Conservation (phyloP, 345 rosid species). For the Boechera divaricarpa region DNA sequence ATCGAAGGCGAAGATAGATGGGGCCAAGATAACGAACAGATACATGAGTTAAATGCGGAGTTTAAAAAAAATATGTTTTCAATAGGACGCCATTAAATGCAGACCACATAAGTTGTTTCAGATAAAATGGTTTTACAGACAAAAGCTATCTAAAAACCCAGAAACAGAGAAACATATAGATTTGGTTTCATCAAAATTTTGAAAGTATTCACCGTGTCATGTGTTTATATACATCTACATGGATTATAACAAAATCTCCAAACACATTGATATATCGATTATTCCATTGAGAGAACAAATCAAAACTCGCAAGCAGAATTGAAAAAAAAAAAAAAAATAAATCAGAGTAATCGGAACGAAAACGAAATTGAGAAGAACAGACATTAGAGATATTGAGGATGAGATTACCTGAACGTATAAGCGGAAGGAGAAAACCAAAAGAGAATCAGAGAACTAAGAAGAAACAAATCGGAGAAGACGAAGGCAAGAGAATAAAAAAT, state of each 20-base stretch:
- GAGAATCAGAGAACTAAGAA: slow-evolving; percentile 20
- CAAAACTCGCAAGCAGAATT: background rate
- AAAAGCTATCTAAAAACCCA: slow-evolving; percentile 22
- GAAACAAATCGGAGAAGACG: slow-evolving; percentile 6
- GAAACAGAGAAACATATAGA: slow-evolving; percentile 17
- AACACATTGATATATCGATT: background rate
- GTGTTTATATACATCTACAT: background rate
- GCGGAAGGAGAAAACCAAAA: slow-evolving; percentile 6
- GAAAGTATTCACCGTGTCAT: slow-evolving; percentile 1
- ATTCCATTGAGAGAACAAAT: background rate
- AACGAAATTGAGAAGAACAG: slow-evolving; percentile 6
- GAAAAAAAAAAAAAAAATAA: background rate
- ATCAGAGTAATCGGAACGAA: background rate
- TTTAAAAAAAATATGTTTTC: background rate
- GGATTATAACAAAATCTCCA: background rate
- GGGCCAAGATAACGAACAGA: slow-evolving; percentile 27
- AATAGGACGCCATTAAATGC: slow-evolving; percentile 25
- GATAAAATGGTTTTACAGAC: slow-evolving; percentile 22
- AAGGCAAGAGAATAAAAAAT: slow-evolving; percentile 21
- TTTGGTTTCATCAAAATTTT: background rate
- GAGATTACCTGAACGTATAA: slow-evolving; percentile 28
- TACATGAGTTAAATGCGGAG: slow-evolving; percentile 26
- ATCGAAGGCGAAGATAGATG: slow-evolving; percentile 33
- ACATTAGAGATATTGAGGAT: slow-evolving; percentile 10
- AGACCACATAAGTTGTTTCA: slow-evolving; percentile 30